Base-by-base conservation (phyloP, 768 basidiomycete genomes). In the Psilocybe cubensis region DNA sequence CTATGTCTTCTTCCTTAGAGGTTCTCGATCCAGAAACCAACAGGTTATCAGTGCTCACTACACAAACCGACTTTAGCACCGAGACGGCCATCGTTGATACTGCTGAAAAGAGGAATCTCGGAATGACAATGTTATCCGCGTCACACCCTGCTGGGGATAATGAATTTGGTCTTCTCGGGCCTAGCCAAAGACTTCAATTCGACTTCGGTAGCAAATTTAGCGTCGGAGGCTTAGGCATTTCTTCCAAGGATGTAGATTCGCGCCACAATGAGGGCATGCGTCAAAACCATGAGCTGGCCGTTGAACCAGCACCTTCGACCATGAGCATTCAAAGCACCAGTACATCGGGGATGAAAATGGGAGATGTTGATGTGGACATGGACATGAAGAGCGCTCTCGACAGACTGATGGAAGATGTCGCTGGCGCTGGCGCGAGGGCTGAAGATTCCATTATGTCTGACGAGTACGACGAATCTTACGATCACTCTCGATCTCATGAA, bases 381-480 rank as follows among this genome's bases (percentile, higher is more conserved):
- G 88, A 89, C 45, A 88, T 89, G 82, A 83, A 84, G 58, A 87
- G 85, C 58, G 89, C 88, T 5, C 76, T 91, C 27, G 88, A 91
- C 66, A 74, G 86, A 42, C 75, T 91, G 27, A 87, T 91, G 83
- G 86, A 88, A 59, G 85, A 88, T 54, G 87, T 88, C 18, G 82
- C 80, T 42, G 78, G 79, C 29, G 74, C 72, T 58, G 71, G 72
- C 60, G 65, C 64, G 59, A 73, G 41, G 48, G 72, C 72, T 14
- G 76, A 79, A 24, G 77, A 79, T 44, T 81, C 79, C 14, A 72
- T 78, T 59, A 69, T 73, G 57, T 74, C 75, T 23, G 76, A 76
- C 29, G 78, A 77, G 28, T 74, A 67, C n/a, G 77, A 73, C 23
- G 74, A 79, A 59, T 76, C 76, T 55, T 72, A 68, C 45, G 74